A percentile compares a stretch with the other conserved stretches of the same genome.
Conservation (phyloP, 2,329 filamentous ascomycete species). For the Aspergillus neoniger region DNA sequence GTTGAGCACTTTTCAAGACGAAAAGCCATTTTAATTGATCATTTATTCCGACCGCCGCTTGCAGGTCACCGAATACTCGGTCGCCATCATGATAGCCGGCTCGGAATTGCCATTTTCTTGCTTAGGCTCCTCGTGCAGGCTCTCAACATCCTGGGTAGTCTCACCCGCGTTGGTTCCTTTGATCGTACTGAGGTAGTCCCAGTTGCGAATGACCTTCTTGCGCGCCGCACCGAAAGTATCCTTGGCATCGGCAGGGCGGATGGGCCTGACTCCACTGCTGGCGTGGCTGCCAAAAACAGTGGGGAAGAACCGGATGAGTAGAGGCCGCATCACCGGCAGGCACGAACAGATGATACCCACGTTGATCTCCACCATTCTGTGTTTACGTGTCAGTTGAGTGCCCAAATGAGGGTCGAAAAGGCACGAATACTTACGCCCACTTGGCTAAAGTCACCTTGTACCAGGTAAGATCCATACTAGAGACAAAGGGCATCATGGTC, state of each 20-base stretch:
- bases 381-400: neutral
- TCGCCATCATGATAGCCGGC: neutral
- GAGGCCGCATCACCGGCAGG: slow-evolving; percentile 16
- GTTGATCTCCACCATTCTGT: slow-evolving; percentile 21
- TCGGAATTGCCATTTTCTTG: neutral
- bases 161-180: neutral
- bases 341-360: slow-evolving; percentile 21
- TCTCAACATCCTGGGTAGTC: neutral
- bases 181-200: slow-evolving; percentile 13
- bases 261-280: neutral
- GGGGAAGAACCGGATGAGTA: slow-evolving; percentile 9
- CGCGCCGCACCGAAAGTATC: neutral
- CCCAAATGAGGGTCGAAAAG: no score
- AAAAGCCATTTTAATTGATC: no score
- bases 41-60: neutral
- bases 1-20: no score
- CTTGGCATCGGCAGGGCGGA: slow-evolving; percentile 5
- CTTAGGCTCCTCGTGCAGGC: neutral
- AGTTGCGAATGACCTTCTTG: slow-evolving; percentile 14
- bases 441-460: slow-evolving; percentile 20
- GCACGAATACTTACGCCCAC: slow-evolving; percentile 14
- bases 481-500: slow-evolving; percentile 18
- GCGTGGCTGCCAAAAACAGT: neutral
- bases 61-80: slow-evolving; percentile 1
- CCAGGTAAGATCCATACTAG: slow-evolving; percentile 17